Conservation (phyloP, 2,329 filamentous ascomycete genomes). For the Hypoxylon sp. region DNA sequence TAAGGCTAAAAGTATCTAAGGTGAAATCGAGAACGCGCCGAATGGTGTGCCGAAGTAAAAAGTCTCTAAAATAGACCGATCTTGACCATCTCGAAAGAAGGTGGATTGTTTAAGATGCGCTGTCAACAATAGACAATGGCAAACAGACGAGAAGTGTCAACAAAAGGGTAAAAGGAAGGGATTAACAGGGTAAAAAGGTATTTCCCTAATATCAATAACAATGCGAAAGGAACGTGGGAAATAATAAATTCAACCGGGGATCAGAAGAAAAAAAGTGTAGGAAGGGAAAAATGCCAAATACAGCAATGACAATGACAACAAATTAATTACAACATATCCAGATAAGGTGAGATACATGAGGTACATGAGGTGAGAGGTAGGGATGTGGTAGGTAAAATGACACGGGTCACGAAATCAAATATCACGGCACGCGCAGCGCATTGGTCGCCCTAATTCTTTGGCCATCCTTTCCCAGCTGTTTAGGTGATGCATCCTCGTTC, state of each 20-base stretch:
- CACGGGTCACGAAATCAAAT: constrained; percentile 35
- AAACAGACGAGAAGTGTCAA: constrained; percentile 3
- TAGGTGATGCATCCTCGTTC: constrained; percentile 15
- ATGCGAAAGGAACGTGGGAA: too few relatives aligned
- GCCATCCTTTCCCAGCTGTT: constrained; percentile 17
- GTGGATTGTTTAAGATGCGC: not conserved
- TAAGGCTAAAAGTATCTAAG: constrained; percentile 4
- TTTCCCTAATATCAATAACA: too few relatives aligned
- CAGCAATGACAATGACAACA: constrained; percentile 22
- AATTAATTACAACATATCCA: constrained; percentile 20
- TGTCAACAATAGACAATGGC: constrained; percentile 9
- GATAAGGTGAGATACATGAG: not conserved
- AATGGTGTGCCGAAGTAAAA: not conserved
- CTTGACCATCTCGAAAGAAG: constrained; percentile 7
- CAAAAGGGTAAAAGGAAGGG: constrained; percentile 12
- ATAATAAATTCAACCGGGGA: too few relatives aligned
- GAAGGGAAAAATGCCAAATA: constrained; percentile 21
- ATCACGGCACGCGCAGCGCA: constrained; percentile 13
- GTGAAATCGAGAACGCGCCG: constrained; percentile 1
- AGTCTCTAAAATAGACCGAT: constrained; percentile 1
- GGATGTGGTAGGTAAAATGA: constrained; percentile 28
- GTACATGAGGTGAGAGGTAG: not conserved
- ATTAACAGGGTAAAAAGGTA: constrained; percentile 9
- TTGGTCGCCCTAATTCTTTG: too few relatives aligned
- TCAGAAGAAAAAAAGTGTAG: constrained; percentile 17